Conservation (phyloP, 768 basidiomycete species). For the Crepidotus variabilis region DNA sequence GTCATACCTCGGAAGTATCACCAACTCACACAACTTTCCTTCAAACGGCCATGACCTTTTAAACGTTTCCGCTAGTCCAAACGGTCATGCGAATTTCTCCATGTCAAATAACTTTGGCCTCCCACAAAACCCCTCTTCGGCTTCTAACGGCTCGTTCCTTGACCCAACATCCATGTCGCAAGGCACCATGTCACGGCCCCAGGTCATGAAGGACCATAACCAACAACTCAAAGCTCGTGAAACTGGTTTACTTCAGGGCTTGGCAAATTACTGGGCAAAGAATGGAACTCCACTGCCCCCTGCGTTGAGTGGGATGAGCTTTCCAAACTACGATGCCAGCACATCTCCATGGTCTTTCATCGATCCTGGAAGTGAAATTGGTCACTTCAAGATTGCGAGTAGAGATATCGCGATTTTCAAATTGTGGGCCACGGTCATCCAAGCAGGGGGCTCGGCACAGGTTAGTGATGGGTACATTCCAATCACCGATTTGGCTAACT, state of each 20-base stretch:
- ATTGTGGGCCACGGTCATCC: slow-evolving; percentile 60
- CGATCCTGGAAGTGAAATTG: slow-evolving; percentile 59
- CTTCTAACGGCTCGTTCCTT: slow-evolving; percentile 35
- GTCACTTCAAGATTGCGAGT: slow-evolving; percentile 65
- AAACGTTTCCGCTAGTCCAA: slow-evolving; percentile 21
- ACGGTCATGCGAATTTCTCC: slow-evolving; percentile 41
- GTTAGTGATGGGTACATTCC: slow-evolving; percentile 36
- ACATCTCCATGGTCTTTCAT: slow-evolving; percentile 63
- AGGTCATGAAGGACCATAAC: slow-evolving; percentile 21
- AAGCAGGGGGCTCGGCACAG: slow-evolving; percentile 56
- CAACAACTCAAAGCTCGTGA: slow-evolving; percentile 48
- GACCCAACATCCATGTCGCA: slow-evolving; percentile 37
- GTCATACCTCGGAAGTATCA: slow-evolving; percentile 63
- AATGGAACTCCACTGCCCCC: slow-evolving; percentile 70
- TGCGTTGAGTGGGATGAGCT: slow-evolving; percentile 59
- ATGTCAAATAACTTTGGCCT: slow-evolving; percentile 38
- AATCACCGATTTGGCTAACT: slow-evolving; percentile 9
- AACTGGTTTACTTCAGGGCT: slow-evolving; percentile 53
- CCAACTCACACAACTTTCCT: slow-evolving; percentile 39
- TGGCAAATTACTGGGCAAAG: slow-evolving; percentile 56
- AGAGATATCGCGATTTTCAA: slow-evolving; percentile 76
- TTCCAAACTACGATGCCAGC: slow-evolving; percentile 57
- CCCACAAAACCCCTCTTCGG: slow-evolving; percentile 31
- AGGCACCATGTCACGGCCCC: slow-evolving; percentile 33
- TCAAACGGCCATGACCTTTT: slow-evolving; percentile 42